Percentiles rank a stretch among this genome's conserved stretches.
phyloP scores from a whole-genome alignment of 148 eudicot genomes.

The Heliamphora exappendiculata region DNA sequence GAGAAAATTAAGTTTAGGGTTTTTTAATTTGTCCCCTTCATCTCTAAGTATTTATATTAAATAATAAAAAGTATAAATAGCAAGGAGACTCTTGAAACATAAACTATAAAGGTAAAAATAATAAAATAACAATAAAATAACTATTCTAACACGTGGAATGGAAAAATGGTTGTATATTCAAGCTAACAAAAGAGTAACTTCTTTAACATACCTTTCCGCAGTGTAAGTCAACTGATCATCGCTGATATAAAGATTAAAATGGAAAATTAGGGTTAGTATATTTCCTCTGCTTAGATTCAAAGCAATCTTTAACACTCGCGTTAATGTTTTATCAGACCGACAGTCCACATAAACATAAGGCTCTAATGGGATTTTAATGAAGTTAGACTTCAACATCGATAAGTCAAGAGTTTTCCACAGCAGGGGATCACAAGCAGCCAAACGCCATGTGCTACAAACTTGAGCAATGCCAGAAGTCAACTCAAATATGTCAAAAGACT shows the following conservation, averaged over 20 bases:
- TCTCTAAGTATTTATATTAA: no score
- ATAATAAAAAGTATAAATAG: no score
- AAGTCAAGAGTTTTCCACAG: constrained; percentile 39
- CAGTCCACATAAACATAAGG: constrained; percentile 42
- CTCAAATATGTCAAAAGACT: constrained; percentile 29
- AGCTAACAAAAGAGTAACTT: neutral
- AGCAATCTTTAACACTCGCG: constrained; percentile 28
- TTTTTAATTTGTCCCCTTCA: no score
- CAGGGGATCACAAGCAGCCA: constrained; percentile 39
- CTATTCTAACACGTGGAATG: neutral
- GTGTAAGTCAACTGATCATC: constrained; percentile 42
- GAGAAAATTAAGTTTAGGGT: no score
- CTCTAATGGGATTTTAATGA: constrained; percentile 34
- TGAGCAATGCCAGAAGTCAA: constrained; percentile 34
- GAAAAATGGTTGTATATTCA: neutral
- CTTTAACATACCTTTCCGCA: constrained; percentile 35
- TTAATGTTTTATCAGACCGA: constrained; percentile 32
- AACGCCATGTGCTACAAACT: constrained; percentile 45
- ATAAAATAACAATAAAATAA: no score
- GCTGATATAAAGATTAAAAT: constrained; percentile 36
- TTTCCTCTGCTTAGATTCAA: constrained; percentile 34
- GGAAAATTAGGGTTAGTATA: constrained; percentile 27
- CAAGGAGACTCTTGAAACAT: no score
- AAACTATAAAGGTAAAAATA: no score
- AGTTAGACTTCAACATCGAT: constrained; percentile 32